Conservation (phyloP, 257 asterid species). For the Ilex aquifolium region DNA sequence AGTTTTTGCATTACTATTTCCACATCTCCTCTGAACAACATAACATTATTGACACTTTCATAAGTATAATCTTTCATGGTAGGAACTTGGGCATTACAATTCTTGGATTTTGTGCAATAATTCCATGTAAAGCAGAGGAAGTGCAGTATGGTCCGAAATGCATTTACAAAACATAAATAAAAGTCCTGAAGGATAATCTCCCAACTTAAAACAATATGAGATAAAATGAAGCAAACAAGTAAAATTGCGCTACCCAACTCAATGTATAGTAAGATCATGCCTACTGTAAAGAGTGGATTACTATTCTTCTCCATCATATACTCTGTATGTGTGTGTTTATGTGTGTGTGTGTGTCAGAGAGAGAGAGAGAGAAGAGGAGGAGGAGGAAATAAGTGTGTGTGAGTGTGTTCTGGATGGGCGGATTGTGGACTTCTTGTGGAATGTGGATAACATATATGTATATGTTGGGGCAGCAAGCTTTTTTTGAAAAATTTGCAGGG, state of each 20-base stretch:
- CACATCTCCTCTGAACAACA: conserved; percentile 16
- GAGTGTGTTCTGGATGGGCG: too few relatives aligned
- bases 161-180: conserved; percentile 11
- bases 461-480: too few relatives aligned
- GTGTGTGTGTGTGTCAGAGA: too few relatives aligned
- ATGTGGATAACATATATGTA: too few relatives aligned
- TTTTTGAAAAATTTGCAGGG: too few relatives aligned
- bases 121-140: conserved; percentile 1
- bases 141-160: conserved; percentile 1
- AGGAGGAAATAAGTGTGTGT: too few relatives aligned
- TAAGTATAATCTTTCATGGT: background rate
- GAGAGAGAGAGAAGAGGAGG: too few relatives aligned
- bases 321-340: too few relatives aligned
- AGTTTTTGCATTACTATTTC: conserved; percentile 33
- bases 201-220: conserved; percentile 20
- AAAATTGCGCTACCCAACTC: conserved; percentile 18
- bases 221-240: conserved; percentile 19
- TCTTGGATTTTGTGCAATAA: background rate
- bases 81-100: background rate
- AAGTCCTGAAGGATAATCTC: conserved; percentile 25
- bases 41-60: background rate
- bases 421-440: too few relatives aligned
- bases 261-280: conserved; percentile 12
- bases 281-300: background rate
- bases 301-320: conserved; percentile 10